Evolutionary conservation across 2,329 filamentous ascomycete species (phyloP).

Genomic region (Exophiala mesophila): DNA sequence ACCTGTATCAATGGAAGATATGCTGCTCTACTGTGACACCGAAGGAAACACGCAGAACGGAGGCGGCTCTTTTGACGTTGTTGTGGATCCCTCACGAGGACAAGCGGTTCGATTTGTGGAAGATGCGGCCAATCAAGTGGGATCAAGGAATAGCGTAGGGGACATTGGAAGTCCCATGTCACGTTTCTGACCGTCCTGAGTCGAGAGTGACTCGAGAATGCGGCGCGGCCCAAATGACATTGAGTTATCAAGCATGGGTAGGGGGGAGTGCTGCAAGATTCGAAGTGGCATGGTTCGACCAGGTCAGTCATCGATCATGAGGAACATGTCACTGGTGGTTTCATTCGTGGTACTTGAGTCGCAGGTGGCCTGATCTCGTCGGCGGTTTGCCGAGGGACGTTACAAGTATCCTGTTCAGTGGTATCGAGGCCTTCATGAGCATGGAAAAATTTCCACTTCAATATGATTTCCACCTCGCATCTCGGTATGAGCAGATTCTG

Average conservation of each 20-base stretch:
- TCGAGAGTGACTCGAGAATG: too few species aligned
- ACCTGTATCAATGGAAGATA: slow-evolving; percentile 58
- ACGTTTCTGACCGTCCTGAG: background rate
- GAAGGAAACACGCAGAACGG: slow-evolving; percentile 83
- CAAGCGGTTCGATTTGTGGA: slow-evolving; percentile 48
- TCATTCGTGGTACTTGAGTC: too few species aligned
- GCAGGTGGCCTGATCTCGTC: too few species aligned
- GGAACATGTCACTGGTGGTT: too few species aligned
- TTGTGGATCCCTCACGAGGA: slow-evolving; percentile 41
- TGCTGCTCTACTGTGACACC: slow-evolving; percentile 82
- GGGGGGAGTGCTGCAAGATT: too few species aligned
- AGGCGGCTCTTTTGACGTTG: slow-evolving; percentile 77
- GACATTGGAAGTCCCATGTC: slow-evolving; percentile 64
- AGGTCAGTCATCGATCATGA: too few species aligned
- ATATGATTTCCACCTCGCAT: background rate
- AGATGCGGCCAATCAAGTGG: slow-evolving; percentile 39
- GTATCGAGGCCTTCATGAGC: background rate
- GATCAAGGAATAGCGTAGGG: slow-evolving; percentile 49
- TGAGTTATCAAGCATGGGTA: too few species aligned
- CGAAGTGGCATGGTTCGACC: too few species aligned
- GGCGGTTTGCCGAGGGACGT: too few species aligned
- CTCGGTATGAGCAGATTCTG: background rate
- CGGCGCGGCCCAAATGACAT: background rate
- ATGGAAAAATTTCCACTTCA: background rate
- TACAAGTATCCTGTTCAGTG: background rate